Conservation (phyloP, 345 rosid species). For the Eucalyptus marginata region DNA sequence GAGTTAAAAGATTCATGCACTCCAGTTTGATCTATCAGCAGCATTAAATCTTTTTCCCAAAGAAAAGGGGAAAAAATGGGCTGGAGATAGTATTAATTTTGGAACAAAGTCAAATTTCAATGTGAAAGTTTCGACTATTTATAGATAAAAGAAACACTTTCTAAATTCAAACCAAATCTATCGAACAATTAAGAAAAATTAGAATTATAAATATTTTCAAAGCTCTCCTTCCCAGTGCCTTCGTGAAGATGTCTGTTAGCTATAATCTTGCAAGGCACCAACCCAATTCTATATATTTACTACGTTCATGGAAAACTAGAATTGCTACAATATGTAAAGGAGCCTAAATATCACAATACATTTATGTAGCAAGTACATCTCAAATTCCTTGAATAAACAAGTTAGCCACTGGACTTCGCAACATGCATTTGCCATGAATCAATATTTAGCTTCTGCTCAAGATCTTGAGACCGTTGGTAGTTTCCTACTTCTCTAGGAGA, state of each 20-base stretch:
- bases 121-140: neutral
- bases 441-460: neutral
- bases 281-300: neutral
- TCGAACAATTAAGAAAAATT: neutral
- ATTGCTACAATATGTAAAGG: neutral
- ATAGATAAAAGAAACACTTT: neutral
- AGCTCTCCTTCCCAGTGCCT: neutral
- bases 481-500: neutral
- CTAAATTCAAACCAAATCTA: neutral
- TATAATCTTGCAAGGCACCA: neutral
- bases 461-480: neutral
- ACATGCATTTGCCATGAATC: neutral
- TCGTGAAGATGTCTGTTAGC: neutral
- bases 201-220: neutral
- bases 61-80: neutral
- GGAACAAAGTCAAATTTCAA: neutral
- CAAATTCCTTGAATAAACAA: neutral
- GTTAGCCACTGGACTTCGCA: neutral
- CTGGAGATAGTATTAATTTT: neutral
- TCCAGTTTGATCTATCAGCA: neutral
- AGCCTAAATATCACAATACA: neutral
- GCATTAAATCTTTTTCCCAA: neutral
- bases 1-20: neutral
- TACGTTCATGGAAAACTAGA: neutral
- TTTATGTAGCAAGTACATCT: neutral